phyloP scores from a whole-genome alignment of 305 asterid genomes.

The Fraxinus angustifolia region DNA sequence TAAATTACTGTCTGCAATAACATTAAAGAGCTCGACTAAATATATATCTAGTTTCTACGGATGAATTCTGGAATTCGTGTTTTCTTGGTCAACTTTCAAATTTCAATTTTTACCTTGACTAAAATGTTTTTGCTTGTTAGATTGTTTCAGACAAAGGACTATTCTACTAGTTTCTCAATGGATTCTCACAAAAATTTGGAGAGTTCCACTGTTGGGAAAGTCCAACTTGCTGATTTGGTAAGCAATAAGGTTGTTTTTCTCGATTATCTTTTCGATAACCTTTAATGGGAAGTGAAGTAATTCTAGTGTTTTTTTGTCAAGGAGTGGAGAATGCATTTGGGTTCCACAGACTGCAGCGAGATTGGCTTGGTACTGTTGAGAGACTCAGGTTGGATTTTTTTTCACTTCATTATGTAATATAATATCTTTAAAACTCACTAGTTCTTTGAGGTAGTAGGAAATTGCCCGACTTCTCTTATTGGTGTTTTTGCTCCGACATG shows the following conservation, averaged over 20 bases:
- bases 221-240: slow-evolving; percentile 82
- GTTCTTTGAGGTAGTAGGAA: neutral
- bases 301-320: slow-evolving; percentile 24
- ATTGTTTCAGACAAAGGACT: slow-evolving; percentile 46
- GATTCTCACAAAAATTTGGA: slow-evolving; percentile 45
- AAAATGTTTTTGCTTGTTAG: slow-evolving; percentile 19
- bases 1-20: neutral
- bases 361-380: slow-evolving; percentile 65
- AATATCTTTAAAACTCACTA: neutral
- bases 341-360: slow-evolving; percentile 85
- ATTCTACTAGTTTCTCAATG: slow-evolving; percentile 37
- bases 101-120: slow-evolving; percentile 12
- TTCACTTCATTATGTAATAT: slow-evolving; percentile 5
- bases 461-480: neutral
- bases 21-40: neutral
- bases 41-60: neutral
- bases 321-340: slow-evolving; percentile 74
- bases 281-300: slow-evolving; percentile 16
- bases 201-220: slow-evolving; percentile 47
- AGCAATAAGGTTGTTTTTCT: slow-evolving; percentile 20
- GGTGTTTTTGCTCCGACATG: neutral
- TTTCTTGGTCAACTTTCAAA: neutral
- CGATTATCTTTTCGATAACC: slow-evolving; percentile 10
- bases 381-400: slow-evolving; percentile 60
- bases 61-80: neutral